Evolutionary conservation across 2,329 filamentous ascomycete genomes (phyloP).

Genomic region (Penicillium frequentans): DNA sequence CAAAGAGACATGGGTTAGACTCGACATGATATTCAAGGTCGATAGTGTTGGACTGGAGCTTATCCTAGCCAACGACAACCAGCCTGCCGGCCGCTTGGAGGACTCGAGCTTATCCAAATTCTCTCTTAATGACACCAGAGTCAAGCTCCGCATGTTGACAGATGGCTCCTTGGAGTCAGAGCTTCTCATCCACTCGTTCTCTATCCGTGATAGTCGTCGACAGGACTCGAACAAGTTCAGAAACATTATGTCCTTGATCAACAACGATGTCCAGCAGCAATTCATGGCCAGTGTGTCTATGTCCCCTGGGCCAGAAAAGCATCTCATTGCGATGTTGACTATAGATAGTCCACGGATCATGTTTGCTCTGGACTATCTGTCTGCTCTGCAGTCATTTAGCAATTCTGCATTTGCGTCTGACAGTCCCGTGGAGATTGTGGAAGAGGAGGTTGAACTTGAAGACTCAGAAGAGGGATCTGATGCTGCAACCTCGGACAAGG

Average conservation of each 20-base stretch:
- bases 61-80: constrained; percentile 71
- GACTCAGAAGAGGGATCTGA: constrained; percentile 39
- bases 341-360: constrained; percentile 94
- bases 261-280: constrained; percentile 87
- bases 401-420: constrained; percentile 63
- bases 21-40: constrained; percentile 88
- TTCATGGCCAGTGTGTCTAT: constrained; percentile 98
- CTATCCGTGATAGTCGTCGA: constrained; percentile 87
- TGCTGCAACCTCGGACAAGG: constrained; percentile 27
- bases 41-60: constrained; percentile 86
- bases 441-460: constrained; percentile 35
- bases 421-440: constrained; percentile 43
- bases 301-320: constrained; percentile 77
- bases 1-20: constrained; percentile 77
- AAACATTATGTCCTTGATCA: constrained; percentile 96
- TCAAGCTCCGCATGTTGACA: constrained; percentile 90
- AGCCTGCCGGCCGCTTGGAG: constrained; percentile 76
- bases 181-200: constrained; percentile 89
- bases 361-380: constrained; percentile 92
- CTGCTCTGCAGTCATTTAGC: constrained; percentile 83
- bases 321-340: constrained; percentile 85
- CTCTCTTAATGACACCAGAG: constrained; percentile 85
- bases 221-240: constrained; percentile 92
- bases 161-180: constrained; percentile 92
- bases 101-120: constrained; percentile 87